Evolutionary conservation across 73 alveolate species (phyloP).

Genomic region (Symbiodinium pilosum): DNA sequence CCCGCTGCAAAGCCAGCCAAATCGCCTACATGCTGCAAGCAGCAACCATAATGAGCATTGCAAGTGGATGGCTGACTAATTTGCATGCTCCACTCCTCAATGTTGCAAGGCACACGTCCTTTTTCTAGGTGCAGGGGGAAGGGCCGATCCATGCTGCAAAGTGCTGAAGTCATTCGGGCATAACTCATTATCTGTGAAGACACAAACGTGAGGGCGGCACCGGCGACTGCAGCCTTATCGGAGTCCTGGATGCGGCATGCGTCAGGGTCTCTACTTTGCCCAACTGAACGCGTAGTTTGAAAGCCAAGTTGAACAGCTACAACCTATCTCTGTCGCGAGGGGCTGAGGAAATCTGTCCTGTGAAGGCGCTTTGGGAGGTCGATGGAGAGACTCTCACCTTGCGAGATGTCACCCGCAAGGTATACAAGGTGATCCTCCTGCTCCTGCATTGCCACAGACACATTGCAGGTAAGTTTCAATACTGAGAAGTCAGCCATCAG

Average conservation of each 20-base stretch:
- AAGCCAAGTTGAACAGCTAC: too few relatives aligned
- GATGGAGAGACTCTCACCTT: neutral
- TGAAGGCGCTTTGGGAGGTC: constrained; percentile 4
- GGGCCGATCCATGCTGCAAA: too few relatives aligned
- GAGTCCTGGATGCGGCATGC: neutral
- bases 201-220: neutral
- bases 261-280: too few relatives aligned
- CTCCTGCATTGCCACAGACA: neutral
- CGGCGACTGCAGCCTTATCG: neutral
- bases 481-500: neutral
- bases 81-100: too few relatives aligned
- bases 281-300: too few relatives aligned
- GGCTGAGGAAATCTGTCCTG: too few relatives aligned
- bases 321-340: too few relatives aligned
- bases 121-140: too few relatives aligned
- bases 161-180: too few relatives aligned
- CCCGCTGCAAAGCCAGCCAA: constrained; percentile 4
- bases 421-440: neutral
- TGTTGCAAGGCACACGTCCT: too few relatives aligned
- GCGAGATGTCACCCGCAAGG: too few relatives aligned
- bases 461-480: neutral
- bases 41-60: neutral
- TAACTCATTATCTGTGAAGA: neutral
- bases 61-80: neutral
- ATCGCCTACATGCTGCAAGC: neutral